Base-by-base conservation (phyloP, 1,139 yeast genomes). In the Candida sp. region DNA sequence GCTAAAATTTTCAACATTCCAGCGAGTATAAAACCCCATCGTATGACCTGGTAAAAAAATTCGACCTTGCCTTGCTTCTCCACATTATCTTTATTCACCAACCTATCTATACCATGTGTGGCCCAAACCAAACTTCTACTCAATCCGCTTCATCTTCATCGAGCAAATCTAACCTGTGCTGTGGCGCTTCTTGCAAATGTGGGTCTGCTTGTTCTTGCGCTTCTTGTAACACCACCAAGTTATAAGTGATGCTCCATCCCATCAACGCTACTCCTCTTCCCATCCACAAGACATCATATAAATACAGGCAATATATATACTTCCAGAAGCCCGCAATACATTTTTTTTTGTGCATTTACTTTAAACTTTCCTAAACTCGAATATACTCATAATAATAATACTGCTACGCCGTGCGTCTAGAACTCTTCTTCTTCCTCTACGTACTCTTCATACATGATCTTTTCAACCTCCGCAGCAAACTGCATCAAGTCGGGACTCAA, bases 101-200 rank as follows among this genome's bases (percentile, higher is more conserved):
- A 11, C 11, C 25, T 4, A 8, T 38, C 30, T 17, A 17, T 39
- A 44, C 22, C 27, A 68, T 68, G 73, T 64, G 70, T 50, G 70
- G 72, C 35, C 51, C 56, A 46, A 51, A 51, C 28, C 38, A 40
- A 30, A 25, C 58, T 12, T 51, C 62, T 41, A 60, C 57, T 11
- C 44, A 61, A 26, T 52, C 63, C 23, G 46, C 64, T 6, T 47
- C 61, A 45, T 51, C 53, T 26, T 41, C 53, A 44, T 26, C 48
- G 12, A 37, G 48, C 17, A 38, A 49, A 35, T 47, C 55, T 8
- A 34, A 12, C 39, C 51, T 30, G 31, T 73, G 78, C 50, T 73
- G 80, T 54, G 78, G 79, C 11, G 54, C 72, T 37, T 61, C 69
- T 46, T 76, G 81, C 61, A 75, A 75, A 60, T 76, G 81, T 62